A percentile compares a stretch with the other conserved stretches of the same genome.
Conservation (phyloP, 208 protist species). For the Trypanosomatidae sp. region DNA sequence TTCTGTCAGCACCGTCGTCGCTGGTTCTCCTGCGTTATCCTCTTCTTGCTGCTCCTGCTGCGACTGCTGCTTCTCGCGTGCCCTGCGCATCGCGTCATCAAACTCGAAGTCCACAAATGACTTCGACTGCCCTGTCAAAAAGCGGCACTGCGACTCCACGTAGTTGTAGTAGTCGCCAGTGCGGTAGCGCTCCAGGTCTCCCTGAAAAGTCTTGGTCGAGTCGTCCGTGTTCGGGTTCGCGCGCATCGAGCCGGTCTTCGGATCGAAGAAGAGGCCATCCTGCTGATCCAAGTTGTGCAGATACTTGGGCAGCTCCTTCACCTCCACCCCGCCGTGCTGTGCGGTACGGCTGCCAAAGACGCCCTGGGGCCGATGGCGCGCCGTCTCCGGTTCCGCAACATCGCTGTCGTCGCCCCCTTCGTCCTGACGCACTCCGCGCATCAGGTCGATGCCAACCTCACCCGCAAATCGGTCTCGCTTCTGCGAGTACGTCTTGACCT, state of each 20-base stretch:
- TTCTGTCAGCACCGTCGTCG: conserved; percentile 7
- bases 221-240: conserved; percentile 82
- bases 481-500: conserved; percentile 47
- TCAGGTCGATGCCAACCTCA: conserved; percentile 62
- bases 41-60: conserved; percentile 1
- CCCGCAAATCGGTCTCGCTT: conserved; percentile 79
- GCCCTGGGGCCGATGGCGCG: conserved; percentile 24
- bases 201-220: conserved; percentile 63
- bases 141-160: conserved; percentile 79
- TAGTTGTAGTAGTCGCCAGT: conserved; percentile 78
- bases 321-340: conserved; percentile 71
- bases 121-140: conserved; percentile 70
- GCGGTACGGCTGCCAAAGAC: conserved; percentile 57
- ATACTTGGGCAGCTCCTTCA: conserved; percentile 86
- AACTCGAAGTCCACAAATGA: conserved; percentile 87
- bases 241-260: conserved; percentile 86
- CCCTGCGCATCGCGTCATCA: conserved; percentile 48
- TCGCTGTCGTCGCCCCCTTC: conserved; percentile 12
- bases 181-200: conserved; percentile 77
- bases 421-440: conserved; percentile 31
- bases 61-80: conserved; percentile 8
- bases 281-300: conserved; percentile 76
- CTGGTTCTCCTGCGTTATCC: neutral
- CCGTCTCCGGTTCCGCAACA: neutral
- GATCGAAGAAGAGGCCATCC: conserved; percentile 75